Conservation (phyloP, 495 filamentous ascomycete species). For the Cairneyella variabilis region DNA sequence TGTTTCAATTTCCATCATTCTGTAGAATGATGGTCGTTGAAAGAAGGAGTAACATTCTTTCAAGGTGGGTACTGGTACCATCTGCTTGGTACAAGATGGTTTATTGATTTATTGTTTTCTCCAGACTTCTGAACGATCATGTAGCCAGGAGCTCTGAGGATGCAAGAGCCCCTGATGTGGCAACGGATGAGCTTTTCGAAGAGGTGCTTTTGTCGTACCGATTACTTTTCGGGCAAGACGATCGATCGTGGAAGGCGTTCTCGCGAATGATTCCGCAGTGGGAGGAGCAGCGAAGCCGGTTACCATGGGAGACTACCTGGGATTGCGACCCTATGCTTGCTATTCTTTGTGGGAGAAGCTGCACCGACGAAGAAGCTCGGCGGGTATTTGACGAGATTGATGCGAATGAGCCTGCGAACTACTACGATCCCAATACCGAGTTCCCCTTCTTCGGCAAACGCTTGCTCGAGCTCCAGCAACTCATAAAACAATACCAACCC, state of each 20-base stretch:
- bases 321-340: background rate
- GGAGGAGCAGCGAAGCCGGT: too few relatives aligned
- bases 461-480: constrained; percentile 6
- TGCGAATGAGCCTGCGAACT: background rate
- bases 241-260: constrained; percentile 8
- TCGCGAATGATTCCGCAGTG: background rate
- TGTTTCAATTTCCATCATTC: constrained; percentile 9
- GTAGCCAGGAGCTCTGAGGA: background rate
- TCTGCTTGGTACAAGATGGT: background rate
- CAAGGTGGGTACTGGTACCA: background rate
- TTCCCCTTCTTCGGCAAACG: constrained; percentile 9
- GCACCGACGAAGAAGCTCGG: background rate
- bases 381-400: constrained; percentile 1
- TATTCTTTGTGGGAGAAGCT: background rate
- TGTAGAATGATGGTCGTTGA: constrained; percentile 1
- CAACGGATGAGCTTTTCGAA: background rate
- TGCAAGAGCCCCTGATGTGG: background rate
- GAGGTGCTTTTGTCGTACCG: constrained; percentile 9
- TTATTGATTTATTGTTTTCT: background rate
- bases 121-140: constrained; percentile 4
- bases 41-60: background rate
- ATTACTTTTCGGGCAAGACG: constrained; percentile 4
- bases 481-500: background rate
- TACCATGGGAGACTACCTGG: background rate
- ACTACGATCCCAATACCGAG: background rate